phyloP scores from a whole-genome alignment of 176 grass and related monocot genomes.

The Panicum miliaceum region DNA sequence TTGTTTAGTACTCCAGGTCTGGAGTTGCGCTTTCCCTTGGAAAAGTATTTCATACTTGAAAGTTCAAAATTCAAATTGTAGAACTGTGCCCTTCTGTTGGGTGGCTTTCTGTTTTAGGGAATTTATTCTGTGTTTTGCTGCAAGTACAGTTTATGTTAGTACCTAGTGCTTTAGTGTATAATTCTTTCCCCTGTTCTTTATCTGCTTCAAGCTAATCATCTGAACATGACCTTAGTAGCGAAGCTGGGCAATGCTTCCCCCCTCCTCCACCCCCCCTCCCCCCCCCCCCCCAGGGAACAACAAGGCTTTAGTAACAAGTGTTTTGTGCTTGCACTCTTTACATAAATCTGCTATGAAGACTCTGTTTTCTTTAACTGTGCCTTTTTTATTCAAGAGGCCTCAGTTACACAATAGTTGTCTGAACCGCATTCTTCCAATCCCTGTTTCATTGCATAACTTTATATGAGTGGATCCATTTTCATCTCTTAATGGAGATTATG shows the following conservation, averaged over 20 bases:
- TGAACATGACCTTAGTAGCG: background rate
- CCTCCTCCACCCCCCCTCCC: background rate
- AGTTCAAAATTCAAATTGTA: background rate
- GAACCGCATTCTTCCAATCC: background rate
- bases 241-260: background rate
- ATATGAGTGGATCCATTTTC: background rate
- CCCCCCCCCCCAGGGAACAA: background rate
- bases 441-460: background rate
- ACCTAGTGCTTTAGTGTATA: background rate
- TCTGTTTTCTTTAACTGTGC: background rate
- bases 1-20: background rate
- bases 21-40: background rate
- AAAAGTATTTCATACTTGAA: background rate
- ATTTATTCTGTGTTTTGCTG: background rate
- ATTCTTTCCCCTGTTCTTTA: background rate
- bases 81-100: background rate
- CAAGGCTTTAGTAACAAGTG: background rate
- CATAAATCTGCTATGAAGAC: background rate
- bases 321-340: background rate
- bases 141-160: background rate
- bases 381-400: background rate
- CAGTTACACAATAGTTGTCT: conserved; percentile 1
- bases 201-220: background rate
- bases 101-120: background rate
- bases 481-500: conserved; percentile 4